Conservation (phyloP, 169 alveolate species). For the Haemoproteus tartakovskyi region DNA sequence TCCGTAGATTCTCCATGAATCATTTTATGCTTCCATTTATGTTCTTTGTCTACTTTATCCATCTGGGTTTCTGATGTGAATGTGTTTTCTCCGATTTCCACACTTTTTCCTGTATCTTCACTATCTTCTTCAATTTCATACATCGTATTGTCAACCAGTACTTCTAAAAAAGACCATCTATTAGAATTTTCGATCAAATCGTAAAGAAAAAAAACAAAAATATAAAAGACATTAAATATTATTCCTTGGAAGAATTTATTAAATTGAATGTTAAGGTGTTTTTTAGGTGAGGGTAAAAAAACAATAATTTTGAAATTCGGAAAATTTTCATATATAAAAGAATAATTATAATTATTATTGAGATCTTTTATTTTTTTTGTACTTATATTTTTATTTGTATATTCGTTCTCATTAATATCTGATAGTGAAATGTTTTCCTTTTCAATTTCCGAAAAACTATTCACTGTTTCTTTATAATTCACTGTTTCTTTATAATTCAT, state of each 20-base stretch:
- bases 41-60: too few relatives aligned
- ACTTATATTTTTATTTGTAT: too few relatives aligned
- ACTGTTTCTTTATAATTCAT: not conserved
- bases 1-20: not conserved
- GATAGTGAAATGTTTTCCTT: not conserved
- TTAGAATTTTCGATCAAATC: too few relatives aligned
- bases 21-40: not conserved
- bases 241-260: conserved; percentile 62
- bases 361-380: too few relatives aligned
- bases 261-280: conserved; percentile 44
- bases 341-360: not conserved
- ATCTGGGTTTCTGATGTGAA: not conserved
- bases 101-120: too few relatives aligned
- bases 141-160: conserved; percentile 7
- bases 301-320: conserved; percentile 31
- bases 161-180: too few relatives aligned
- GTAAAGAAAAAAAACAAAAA: conserved; percentile 23
- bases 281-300: conserved; percentile 43
- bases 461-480: not conserved
- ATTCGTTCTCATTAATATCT: not conserved
- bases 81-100: not conserved
- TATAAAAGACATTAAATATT: conserved; percentile 33
- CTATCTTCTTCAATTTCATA: too few relatives aligned
- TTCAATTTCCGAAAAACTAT: not conserved
- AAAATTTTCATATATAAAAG: conserved; percentile 7